Evolutionary conservation across 1,284 basidiomycete species (phyloP).

Genomic region (Mycena citricolor): DNA sequence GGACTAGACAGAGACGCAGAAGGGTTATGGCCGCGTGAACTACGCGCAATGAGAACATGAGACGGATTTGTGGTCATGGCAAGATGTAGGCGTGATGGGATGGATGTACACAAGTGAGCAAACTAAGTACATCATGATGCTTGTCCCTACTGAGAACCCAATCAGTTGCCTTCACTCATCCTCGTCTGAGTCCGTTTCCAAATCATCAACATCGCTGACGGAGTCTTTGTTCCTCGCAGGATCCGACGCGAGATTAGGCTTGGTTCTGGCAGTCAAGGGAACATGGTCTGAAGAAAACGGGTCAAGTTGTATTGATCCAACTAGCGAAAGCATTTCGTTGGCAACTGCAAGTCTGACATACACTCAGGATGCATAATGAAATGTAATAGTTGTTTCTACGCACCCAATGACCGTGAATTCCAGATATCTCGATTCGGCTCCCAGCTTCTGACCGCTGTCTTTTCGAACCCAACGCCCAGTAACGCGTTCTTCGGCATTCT

Average conservation of each 20-base stretch:
- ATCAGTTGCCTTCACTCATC: constrained; percentile 39
- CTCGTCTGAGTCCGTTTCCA: constrained; percentile 30
- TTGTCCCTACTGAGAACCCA: constrained; percentile 32
- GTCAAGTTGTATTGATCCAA: constrained; percentile 85
- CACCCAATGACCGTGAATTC: constrained; percentile 92
- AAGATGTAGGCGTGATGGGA: constrained; percentile 9
- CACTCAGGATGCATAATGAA: constrained; percentile 9
- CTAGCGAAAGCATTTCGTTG: constrained; percentile 92
- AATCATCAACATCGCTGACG: constrained; percentile 21
- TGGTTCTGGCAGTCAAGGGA: constrained; percentile 31
- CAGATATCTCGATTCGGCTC: constrained; percentile 68
- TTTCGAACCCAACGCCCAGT: constrained; percentile 77
- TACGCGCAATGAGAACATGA: constrained; percentile 81
- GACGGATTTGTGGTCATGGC: constrained; percentile 76
- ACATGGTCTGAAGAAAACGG: constrained; percentile 76
- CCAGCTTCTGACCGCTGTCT: constrained; percentile 69
- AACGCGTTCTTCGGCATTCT: constrained; percentile 34
- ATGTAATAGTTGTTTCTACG: constrained; percentile 28
- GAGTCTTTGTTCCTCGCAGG: constrained; percentile 1
- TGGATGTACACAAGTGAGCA: constrained; percentile 1
- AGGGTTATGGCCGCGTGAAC: constrained; percentile 73
- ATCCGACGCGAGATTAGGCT: too few species aligned
- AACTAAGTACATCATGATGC: constrained; percentile 20
- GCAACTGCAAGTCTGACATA: constrained; percentile 70
- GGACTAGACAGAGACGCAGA: constrained; percentile 78